Evolutionary conservation across 306 rosid genomes (phyloP).

Genomic region (Lathyrus tuberosus): DNA sequence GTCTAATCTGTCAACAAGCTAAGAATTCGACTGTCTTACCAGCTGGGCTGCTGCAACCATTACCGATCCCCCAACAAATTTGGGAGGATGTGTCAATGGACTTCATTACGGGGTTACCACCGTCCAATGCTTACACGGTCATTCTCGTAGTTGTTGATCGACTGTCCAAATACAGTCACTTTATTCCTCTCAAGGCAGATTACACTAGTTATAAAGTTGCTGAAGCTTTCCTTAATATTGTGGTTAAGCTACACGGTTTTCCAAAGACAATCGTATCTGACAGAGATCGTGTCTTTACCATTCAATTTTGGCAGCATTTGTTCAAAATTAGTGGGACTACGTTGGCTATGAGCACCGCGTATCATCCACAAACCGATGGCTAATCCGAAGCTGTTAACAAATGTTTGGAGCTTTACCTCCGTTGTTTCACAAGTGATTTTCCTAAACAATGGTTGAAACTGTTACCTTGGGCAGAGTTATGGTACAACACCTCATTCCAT

Average conservation of each 20-base stretch:
- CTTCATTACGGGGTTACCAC: background rate
- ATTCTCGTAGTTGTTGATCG: background rate
- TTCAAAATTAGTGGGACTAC: background rate
- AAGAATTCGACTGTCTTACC: background rate
- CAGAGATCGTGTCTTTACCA: background rate
- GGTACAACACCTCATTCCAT: background rate
- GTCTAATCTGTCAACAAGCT: background rate
- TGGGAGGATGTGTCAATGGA: background rate
- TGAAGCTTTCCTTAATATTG: background rate
- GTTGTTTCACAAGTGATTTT: background rate
- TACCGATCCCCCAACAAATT: background rate
- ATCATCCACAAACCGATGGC: background rate
- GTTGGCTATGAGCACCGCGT: background rate
- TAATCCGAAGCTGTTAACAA: background rate
- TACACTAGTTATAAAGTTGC: background rate
- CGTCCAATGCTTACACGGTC: background rate
- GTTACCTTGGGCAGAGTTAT: background rate
- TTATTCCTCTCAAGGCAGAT: background rate
- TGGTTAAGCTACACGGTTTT: background rate
- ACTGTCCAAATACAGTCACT: background rate
- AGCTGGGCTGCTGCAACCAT: background rate
- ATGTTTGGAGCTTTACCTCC: background rate
- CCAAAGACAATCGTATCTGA: background rate
- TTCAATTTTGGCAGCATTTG: background rate
- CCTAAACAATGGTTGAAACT: background rate